Percentiles rank a stretch among this genome's conserved stretches.
Conservation (phyloP, 2,329 filamentous ascomycete species). For the Fusarium sp. region DNA sequence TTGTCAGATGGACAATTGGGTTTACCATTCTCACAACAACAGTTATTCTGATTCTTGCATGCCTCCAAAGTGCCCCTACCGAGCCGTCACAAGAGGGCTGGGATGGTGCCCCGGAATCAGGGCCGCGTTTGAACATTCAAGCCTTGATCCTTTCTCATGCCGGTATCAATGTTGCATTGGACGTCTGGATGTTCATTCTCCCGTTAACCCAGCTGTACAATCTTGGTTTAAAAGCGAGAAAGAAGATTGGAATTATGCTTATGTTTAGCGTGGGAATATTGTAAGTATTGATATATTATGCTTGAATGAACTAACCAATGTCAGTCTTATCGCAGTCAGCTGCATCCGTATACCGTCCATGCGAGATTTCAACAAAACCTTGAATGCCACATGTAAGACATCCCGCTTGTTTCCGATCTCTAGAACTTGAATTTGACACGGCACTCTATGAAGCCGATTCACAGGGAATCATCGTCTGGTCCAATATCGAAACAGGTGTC, state of each 20-base stretch:
- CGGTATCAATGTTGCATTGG: background rate
- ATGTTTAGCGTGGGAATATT: slow-evolving; percentile 12
- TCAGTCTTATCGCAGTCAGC: slow-evolving; percentile 12
- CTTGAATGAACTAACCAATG: background rate
- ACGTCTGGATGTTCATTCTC: slow-evolving; percentile 14
- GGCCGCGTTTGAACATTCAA: background rate
- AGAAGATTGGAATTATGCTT: slow-evolving; percentile 7
- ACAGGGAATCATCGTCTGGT: slow-evolving; percentile 13
- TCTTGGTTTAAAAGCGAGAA: background rate
- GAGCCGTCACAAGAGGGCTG: slow-evolving; percentile 3
- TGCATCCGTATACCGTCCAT: slow-evolving; percentile 5
- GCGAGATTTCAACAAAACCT: background rate
- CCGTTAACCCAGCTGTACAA: slow-evolving; percentile 5
- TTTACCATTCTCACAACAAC: background rate
- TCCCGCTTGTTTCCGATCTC: no score
- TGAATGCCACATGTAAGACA: slow-evolving; percentile 1
- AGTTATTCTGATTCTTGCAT: background rate
- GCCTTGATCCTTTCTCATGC: slow-evolving; percentile 3
- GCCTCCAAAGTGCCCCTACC: background rate
- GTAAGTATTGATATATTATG: background rate
- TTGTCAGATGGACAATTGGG: background rate
- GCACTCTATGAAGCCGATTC: background rate
- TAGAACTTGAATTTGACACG: background rate
- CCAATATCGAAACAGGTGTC: slow-evolving; percentile 1
- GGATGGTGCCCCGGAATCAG: background rate